Evolutionary conservation across 116 monocot genomes (phyloP), one percentile per base, ranked within the genome.

Genomic region (Phalaenopsis hybrid): DNA sequence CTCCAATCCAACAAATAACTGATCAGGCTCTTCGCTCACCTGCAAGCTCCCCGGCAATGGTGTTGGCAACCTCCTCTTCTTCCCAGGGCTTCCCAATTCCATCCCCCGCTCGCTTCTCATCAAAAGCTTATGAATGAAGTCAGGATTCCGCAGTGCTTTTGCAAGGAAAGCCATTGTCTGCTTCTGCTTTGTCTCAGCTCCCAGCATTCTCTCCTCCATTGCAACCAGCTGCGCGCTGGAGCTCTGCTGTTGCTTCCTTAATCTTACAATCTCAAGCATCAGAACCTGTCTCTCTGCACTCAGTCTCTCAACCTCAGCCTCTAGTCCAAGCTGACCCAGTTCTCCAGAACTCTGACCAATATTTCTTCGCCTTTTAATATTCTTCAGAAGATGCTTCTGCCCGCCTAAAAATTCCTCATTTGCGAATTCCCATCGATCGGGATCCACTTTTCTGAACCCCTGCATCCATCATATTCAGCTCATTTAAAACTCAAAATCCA

Each of bases 351-450:
- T 48, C 77, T 77, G 73, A 20, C 52, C 58, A 46, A 70, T 74
- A 63, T 88, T 82, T 41, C 91, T 78, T 1, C 84, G 80, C 5
- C 91, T 76, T 82, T 85, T 89, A 79, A 92, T 92, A 87, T 88
- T 88, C 78, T 86, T 88, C 13, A 92, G 78, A 11, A 89, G 89
- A 50, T 92, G 84, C 65, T 63, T 86, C 81, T 92, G 89, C 17
- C 92, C 92, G 0, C 82, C 75, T 15, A 91, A 52, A 81, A 91
- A 89, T 37, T 82, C 85, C 45, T 82, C 86, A 70, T 89, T 87
- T 3, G 91, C 89, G 48, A 91, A 91, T 75, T 89, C 91, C 89
- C 91, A 91, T 52, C 86, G 51, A 20, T 92, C 86, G 0, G 85
- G 82, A 81, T 88, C 86, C 6, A 89, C 86, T 74, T 89, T 92